A percentile compares a stretch with the other conserved stretches of the same genome.
These are phyloP conservation scores for Boechera stricta DNA, from an alignment of 345 rosid species.

Conservation along the genomic window DNA sequence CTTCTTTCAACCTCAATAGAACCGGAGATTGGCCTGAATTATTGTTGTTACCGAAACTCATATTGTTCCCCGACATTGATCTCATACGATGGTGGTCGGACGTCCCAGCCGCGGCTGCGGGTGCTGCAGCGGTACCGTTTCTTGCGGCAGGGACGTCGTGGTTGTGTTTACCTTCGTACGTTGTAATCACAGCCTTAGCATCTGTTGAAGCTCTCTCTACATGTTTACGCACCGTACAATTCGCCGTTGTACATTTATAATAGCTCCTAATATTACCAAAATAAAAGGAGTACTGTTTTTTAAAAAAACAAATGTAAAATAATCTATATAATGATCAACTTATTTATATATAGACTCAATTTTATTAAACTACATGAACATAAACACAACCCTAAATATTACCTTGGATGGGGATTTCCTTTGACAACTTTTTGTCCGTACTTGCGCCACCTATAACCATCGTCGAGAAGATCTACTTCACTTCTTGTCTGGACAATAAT, in stretches of 20 bases:
- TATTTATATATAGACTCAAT: background rate
- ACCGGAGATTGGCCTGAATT: slow-evolving; percentile 56
- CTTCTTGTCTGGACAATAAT: slow-evolving; percentile 95
- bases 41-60: slow-evolving; percentile 55
- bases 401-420: slow-evolving; percentile 98
- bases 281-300: background rate
- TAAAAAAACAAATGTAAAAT: background rate
- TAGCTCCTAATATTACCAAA: slow-evolving; percentile 67
- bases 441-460: slow-evolving; percentile 98
- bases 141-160: slow-evolving; percentile 86
- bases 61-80: slow-evolving; percentile 44
- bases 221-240: slow-evolving; percentile 94
- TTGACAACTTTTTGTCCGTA: slow-evolving; percentile 99
- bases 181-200: slow-evolving; percentile 87
- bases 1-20: slow-evolving; percentile 74
- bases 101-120: slow-evolving; percentile 38
- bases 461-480: slow-evolving; percentile 96
- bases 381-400: background rate
- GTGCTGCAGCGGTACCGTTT: slow-evolving; percentile 54
- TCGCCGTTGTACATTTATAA: slow-evolving; percentile 83
- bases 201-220: slow-evolving; percentile 94
- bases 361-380: background rate
- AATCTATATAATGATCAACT: background rate
- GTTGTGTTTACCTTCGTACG: slow-evolving; percentile 95
- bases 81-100: slow-evolving; percentile 41